These are phyloP conservation scores for Acer negundo DNA, from an alignment of 345 rosid species.

Conservation along the genomic window DNA sequence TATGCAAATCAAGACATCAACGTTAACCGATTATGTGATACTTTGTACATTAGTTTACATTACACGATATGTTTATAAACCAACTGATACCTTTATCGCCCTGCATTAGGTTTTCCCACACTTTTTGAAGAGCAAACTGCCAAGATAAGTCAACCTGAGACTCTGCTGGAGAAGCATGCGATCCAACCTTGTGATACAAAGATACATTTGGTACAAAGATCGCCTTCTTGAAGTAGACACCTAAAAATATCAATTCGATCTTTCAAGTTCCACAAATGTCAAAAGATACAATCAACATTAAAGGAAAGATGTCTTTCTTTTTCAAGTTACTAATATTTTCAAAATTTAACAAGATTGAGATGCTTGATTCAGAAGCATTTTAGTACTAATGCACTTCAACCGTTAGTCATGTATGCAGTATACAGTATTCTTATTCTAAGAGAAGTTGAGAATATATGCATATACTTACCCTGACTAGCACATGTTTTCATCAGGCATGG, in stretches of 20 bases:
- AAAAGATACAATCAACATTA: slow-evolving; percentile 4
- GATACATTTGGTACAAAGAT: slow-evolving; percentile 88
- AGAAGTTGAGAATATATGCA: background rate
- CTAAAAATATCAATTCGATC: slow-evolving; percentile 37
- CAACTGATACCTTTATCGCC: slow-evolving; percentile 50
- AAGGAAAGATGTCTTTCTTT: background rate
- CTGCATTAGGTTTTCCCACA: slow-evolving; percentile 73
- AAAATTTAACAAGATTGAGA: background rate
- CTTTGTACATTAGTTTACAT: no score
- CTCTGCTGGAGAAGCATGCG: slow-evolving; percentile 48
- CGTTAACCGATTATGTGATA: no score
- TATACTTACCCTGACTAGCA: slow-evolving; percentile 52
- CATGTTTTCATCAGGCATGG: slow-evolving; percentile 61
- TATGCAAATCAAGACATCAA: no score
- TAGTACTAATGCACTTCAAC: background rate
- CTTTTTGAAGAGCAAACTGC: slow-evolving; percentile 77
- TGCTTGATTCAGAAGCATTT: background rate
- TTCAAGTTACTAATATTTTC: background rate
- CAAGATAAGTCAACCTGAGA: slow-evolving; percentile 65
- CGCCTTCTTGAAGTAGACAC: slow-evolving; percentile 81
- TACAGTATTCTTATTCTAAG: background rate
- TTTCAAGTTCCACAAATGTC: background rate
- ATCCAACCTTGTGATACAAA: slow-evolving; percentile 80
- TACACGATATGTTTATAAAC: no score
- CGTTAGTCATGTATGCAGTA: no score